These are phyloP conservation scores for Komagataella pseudopastoris DNA, from an alignment of 805 yeast genomes.

Conservation along the genomic window DNA sequence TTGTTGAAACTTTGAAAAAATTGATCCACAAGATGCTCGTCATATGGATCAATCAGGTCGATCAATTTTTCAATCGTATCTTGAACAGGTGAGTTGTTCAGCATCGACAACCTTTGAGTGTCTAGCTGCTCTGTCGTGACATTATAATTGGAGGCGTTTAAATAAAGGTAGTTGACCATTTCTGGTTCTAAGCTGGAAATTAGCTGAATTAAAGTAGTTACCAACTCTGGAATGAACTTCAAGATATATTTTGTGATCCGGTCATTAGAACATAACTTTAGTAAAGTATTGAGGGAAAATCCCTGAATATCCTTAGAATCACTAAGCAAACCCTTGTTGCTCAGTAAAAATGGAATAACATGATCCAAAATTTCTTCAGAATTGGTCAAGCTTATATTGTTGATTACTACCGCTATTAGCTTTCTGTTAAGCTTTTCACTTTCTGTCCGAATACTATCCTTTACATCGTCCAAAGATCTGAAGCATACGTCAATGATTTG, in stretches of 20 bases:
- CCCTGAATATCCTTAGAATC: conserved; percentile 76
- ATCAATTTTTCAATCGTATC: conserved; percentile 66
- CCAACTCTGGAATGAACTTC: conserved; percentile 55
- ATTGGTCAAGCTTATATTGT: conserved; percentile 14
- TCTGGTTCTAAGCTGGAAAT: conserved; percentile 91
- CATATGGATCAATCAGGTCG: conserved; percentile 30
- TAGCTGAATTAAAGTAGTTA: conserved; percentile 54
- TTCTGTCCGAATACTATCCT: conserved; percentile 80
- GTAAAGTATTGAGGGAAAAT: conserved; percentile 64
- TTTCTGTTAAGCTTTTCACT: conserved; percentile 58
- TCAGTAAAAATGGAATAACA: conserved; percentile 68
- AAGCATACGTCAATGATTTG: conserved; percentile 82
- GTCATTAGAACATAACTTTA: conserved; percentile 36
- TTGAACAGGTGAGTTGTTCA: conserved; percentile 81
- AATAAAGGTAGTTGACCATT: conserved; percentile 66
- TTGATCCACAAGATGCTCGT: conserved; percentile 29
- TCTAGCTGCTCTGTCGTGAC: conserved; percentile 62
- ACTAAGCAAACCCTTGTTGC: conserved; percentile 65
- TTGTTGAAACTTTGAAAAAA: conserved; percentile 34
- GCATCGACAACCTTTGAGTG: conserved; percentile 55
- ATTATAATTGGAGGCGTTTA: conserved; percentile 84
- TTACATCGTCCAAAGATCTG: conserved; percentile 85
- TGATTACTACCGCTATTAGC: conserved; percentile 47
- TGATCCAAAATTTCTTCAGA: conserved; percentile 35
- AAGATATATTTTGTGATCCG: conserved; percentile 35